phyloP scores from a whole-genome alignment of 257 asterid genomes.

The Leptodermis oblonga region DNA sequence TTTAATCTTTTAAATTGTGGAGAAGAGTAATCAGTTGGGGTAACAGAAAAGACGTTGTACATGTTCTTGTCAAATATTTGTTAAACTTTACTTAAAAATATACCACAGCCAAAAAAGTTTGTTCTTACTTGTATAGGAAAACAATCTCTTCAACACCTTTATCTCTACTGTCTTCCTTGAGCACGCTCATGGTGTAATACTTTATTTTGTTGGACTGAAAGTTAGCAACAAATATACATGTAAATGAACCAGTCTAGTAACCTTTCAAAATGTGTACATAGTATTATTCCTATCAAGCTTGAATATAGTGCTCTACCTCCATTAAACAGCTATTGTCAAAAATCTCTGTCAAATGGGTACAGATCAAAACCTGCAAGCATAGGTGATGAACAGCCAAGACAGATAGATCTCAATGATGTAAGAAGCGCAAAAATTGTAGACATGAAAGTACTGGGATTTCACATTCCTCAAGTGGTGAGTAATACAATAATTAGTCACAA shows the following conservation, averaged over 20 bases:
- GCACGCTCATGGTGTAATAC: conserved; percentile 92
- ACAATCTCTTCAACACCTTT: conserved; percentile 71
- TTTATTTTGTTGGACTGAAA: conserved; percentile 74
- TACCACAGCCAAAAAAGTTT: conserved; percentile 11
- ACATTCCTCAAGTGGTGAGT: neutral
- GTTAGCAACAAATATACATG: conserved; percentile 15
- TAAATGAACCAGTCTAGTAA: neutral
- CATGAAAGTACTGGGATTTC: neutral
- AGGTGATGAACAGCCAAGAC: conserved; percentile 14
- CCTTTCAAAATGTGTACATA: neutral
- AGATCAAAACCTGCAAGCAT: conserved; percentile 68
- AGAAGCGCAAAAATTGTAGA: neutral
- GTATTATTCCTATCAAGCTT: neutral
- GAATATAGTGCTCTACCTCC: conserved; percentile 50
- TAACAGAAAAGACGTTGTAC: neutral
- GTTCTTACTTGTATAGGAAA: conserved; percentile 67
- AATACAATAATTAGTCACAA: neutral
- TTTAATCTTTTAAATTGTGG: neutral
- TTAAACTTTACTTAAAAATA: conserved; percentile 2
- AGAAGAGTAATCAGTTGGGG: neutral
- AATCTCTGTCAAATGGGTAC: conserved; percentile 93
- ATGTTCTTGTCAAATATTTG: neutral
- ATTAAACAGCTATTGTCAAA: conserved; percentile 61
- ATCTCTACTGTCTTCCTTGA: conserved; percentile 58
- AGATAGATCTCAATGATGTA: neutral